Base-by-base conservation (phyloP, 768 basidiomycete species). In the Favolaschia claudopus region DNA sequence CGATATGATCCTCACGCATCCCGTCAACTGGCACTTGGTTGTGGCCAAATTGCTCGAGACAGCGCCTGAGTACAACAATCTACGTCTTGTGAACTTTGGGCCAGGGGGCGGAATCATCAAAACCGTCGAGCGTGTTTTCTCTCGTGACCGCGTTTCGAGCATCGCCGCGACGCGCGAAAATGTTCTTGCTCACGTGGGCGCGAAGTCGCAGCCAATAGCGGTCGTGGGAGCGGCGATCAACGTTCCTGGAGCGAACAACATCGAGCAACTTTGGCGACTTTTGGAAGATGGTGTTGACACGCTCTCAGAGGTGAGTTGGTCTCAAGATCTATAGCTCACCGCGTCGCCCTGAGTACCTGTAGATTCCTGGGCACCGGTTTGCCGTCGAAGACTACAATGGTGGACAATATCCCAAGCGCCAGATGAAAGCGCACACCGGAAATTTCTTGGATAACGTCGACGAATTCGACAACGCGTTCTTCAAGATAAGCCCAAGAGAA, bases 401-500 rank as follows among this genome's bases (percentile, higher is more conserved):
- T 7, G 55, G 45, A 20, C 67, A 68, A 33, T 67, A 69, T 7
- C 56, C 74, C 7, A 75, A 75, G 29, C 82, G 81, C 28, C 69
- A 69, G 27, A 80, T 86, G 74, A 83, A 79, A 62, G 80, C 82
- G 13, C 77, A 74, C 24, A 84, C 77, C 0, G 89, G 88, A 24
- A 89, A 91, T 68, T 92, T 92, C 68, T 69, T 92, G 47, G 71
- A 79, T 19, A 77, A 79, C 37, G 74, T 79, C 27, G 85, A 83
- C 60, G 76, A 77, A 45, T 92, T 92, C 65, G 91, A 92, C 69
- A 78, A 89, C 68, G 77, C 74, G 69, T 89, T 90, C 68, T 92
- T 92, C 78, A 85, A 82, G 37, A 82, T 90, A 40, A 89, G 85
- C 36, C 89, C 91, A 2, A 82, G 90, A 6, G 90, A 92, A 71